These are phyloP conservation scores for Cardiospermum halicacabum DNA, from an alignment of 345 rosid genomes.

Conservation along the genomic window DNA sequence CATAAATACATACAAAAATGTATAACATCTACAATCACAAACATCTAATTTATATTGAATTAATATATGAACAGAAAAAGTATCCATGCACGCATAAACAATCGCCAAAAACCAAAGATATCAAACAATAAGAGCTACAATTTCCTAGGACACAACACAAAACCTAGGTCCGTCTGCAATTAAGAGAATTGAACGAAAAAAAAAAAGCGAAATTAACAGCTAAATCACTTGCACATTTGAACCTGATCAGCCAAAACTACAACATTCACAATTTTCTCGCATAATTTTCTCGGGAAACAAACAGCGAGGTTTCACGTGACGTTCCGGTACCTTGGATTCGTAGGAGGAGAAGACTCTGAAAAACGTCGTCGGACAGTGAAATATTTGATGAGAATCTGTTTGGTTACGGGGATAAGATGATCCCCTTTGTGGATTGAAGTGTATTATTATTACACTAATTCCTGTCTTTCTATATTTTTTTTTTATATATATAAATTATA, in stretches of 20 bases:
- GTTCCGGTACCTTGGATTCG: not conserved
- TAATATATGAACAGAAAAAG: no score
- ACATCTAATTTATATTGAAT: no score
- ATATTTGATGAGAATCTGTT: not conserved
- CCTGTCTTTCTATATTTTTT: no score
- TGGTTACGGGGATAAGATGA: not conserved
- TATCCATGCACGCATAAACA: not conserved
- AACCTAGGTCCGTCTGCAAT: not conserved
- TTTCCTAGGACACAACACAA: not conserved
- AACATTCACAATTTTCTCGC: not conserved
- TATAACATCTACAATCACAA: not conserved
- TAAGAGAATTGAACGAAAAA: not conserved
- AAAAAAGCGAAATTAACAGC: not conserved
- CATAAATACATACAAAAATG: no score
- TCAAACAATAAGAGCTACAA: constrained; percentile 4
- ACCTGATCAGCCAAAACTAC: not conserved
- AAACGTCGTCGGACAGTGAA: not conserved
- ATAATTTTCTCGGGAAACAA: constrained; percentile 6
- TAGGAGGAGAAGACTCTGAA: no score
- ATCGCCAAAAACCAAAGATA: not conserved
- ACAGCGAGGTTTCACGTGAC: not conserved
- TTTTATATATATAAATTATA: no score
- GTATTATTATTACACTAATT: no score
- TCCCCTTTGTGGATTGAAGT: not conserved
- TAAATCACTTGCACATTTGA: not conserved